These are phyloP conservation scores for Pseudocercospora eumusae DNA, from an alignment of 2,329 filamentous ascomycete genomes.

Conservation along the genomic window DNA sequence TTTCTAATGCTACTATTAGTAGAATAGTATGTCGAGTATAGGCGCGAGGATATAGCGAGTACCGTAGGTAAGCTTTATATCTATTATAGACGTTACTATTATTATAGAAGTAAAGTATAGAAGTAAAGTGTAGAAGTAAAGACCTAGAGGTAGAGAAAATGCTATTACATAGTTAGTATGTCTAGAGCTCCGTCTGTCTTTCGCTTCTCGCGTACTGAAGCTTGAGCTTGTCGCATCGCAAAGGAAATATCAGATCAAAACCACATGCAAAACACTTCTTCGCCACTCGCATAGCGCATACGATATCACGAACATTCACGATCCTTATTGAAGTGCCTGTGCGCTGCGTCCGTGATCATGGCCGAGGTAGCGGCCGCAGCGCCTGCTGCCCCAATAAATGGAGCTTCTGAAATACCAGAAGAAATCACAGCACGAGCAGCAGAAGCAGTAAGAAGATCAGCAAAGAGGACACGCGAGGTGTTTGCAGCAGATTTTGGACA, in stretches of 20 bases:
- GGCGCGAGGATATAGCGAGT: no score
- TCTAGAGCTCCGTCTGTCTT: no score
- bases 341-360: constrained; percentile 17
- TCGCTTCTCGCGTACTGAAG: no score
- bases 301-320: not conserved
- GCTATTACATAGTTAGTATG: no score
- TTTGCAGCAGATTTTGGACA: constrained; percentile 57
- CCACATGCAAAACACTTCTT: not conserved
- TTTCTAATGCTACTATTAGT: no score
- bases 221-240: not conserved
- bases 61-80: no score
- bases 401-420: constrained; percentile 25
- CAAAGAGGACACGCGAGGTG: constrained; percentile 57
- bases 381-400: constrained; percentile 3
- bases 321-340: not conserved
- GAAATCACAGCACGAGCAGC: constrained; percentile 30
- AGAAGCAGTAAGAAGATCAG: constrained; percentile 47
- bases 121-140: no score
- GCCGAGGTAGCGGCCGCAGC: constrained; percentile 18
- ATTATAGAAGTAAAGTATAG: no score
- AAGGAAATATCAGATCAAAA: not conserved
- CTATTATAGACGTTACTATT: no score
- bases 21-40: no score
- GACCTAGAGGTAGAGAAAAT: no score
- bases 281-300: not conserved